phyloP scores from a whole-genome alignment of 2,329 filamentous ascomycete genomes.

The Aspergillus novofumigatus region DNA sequence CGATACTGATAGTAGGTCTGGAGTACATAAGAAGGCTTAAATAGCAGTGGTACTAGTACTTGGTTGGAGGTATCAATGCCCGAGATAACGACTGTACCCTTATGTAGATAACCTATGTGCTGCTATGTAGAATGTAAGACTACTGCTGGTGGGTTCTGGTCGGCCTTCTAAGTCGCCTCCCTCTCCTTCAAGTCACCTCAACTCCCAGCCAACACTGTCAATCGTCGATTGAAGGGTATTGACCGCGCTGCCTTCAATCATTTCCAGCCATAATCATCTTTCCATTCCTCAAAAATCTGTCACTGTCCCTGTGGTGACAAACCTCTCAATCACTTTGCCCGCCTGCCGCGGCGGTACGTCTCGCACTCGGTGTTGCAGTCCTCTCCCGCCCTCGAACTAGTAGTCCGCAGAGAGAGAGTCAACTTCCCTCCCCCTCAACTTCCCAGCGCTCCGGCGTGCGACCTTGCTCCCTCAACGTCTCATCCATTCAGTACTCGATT shows the following conservation, averaged over 20 bases:
- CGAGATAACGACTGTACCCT: not conserved
- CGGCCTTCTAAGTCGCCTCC: not conserved
- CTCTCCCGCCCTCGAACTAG: not conserved
- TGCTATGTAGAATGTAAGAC: not conserved
- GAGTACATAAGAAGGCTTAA: not conserved
- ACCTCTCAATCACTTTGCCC: not conserved
- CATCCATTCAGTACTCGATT: slow-evolving; percentile 11
- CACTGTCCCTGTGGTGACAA: not conserved
- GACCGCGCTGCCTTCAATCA: not conserved
- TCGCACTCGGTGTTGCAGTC: not conserved
- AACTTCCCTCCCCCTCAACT: slow-evolving; percentile 18
- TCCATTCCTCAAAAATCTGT: not conserved
- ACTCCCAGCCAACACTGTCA: not conserved
- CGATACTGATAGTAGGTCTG: not conserved
- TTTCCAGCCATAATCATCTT: not conserved
- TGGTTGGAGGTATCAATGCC: not conserved
- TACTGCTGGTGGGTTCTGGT: not conserved
- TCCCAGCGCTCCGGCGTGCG: slow-evolving; percentile 17
- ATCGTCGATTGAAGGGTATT: not conserved
- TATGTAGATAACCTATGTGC: not conserved
- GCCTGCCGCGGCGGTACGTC: not conserved
- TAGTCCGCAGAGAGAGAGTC: slow-evolving; percentile 1
- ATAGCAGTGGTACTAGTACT: not conserved
- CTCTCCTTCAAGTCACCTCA: not conserved
- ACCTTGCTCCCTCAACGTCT: slow-evolving; percentile 15